Evolutionary conservation across 73 alveolate species (phyloP), one percentile per base, ranked within the genome.

Genomic region (Tetrahymena malaccensis): DNA sequence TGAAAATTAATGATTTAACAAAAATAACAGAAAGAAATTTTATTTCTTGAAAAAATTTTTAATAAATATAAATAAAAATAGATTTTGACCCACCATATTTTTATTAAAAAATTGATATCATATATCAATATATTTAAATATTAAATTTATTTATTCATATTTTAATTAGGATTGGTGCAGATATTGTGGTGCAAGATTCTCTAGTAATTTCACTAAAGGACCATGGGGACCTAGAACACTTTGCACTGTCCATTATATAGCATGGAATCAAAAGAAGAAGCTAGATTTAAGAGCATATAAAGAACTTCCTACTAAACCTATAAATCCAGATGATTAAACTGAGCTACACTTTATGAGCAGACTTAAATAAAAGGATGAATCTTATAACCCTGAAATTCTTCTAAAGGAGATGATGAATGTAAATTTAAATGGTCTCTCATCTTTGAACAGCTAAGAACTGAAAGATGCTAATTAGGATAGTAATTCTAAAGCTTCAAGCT

Each of bases 201-300:
- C 95, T 34, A 85, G 96, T 22, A 85, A 85, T 94, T 96, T 84
- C 34, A 94, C 96, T 10, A 95, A 93, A 38, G 98, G 98, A 13
- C 98, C 98, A 17, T 96, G 98, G 98, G 98, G 98, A 50, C 84
- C 95, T 37, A 93, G 96, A 93, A 96, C 97, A 31, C 95, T 96
- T 15, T 96, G 98, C 85, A 93, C 94, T 17, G 84, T 93, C 19
- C 98, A 96, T 70, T 95, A 95, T 31, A 70, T 58, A n/a, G 95
- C 83, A 38, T 96, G 98, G 98, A 94, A 94, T 37, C 34, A 96
- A 96, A 95, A 95, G 94, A 96, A 95, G 34, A 70, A 55, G 56
- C 21, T 96, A n/a, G 97, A 94, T 94, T 94, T 94, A 70, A 85
- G 93, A 3, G 94, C 95, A n/a, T 85, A 96, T 85, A 35, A 35